Percentiles rank a stretch among this genome's conserved stretches.
phyloP scores from a whole-genome alignment of 1,284 basidiomycete genomes.

The Wolfiporia cocos region DNA sequence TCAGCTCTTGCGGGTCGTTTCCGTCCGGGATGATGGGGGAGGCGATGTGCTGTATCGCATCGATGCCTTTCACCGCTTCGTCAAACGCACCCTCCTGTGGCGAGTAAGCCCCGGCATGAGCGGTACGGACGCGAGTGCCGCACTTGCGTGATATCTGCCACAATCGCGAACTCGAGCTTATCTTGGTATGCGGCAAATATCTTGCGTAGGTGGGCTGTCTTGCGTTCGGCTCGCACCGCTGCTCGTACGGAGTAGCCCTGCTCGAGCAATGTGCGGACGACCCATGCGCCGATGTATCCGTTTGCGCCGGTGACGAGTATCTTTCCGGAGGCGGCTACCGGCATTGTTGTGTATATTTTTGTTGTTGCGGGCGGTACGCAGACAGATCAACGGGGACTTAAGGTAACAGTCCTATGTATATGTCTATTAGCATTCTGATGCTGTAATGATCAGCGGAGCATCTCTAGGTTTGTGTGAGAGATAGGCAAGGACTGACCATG shows the following conservation, averaged over 20 bases:
- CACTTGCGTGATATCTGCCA: slow-evolving; percentile 49
- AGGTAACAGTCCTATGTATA: too few relatives aligned
- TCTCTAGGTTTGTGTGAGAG: too few relatives aligned
- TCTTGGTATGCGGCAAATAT: slow-evolving; percentile 10
- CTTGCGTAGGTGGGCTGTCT: slow-evolving; percentile 35
- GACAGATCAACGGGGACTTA: too few relatives aligned
- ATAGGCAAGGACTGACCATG: too few relatives aligned
- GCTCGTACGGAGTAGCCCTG: slow-evolving; percentile 36
- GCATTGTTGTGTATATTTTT: slow-evolving; percentile 21
- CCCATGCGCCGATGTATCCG: slow-evolving; percentile 27
- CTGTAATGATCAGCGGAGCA: too few relatives aligned
- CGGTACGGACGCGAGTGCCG: slow-evolving; percentile 21
- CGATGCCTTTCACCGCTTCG: slow-evolving; percentile 35
- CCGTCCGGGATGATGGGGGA: slow-evolving; percentile 33
- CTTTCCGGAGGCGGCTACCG: slow-evolving; percentile 13
- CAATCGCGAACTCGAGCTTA: slow-evolving; percentile 40
- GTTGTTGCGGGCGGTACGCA: too few relatives aligned
- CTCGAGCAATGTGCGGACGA: slow-evolving; percentile 25
- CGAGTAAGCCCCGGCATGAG: background rate
- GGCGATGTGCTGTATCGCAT: slow-evolving; percentile 39
- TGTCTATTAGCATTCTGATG: too few relatives aligned
- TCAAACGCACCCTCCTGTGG: slow-evolving; percentile 33
- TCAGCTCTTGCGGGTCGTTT: slow-evolving; percentile 28
- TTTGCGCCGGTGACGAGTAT: slow-evolving; percentile 27
- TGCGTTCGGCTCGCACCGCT: slow-evolving; percentile 39